Base-by-base conservation (phyloP, 371 early-diverging fungal genomes). In the Mycotypha africana region DNA sequence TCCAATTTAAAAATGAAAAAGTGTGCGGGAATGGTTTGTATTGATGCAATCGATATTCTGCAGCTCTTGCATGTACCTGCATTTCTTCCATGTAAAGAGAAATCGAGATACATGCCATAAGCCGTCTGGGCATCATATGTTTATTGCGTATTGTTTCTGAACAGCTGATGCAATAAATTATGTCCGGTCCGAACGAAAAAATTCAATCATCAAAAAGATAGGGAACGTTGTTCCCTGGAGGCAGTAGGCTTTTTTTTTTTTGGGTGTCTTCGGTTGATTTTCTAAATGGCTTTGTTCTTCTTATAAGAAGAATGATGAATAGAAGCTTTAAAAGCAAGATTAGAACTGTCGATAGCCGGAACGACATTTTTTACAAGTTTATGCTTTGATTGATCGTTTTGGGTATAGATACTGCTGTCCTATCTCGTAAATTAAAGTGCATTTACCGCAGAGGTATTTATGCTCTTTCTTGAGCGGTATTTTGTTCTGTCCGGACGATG, bases 381-480 rank as follows among this genome's bases (percentile, higher is more conserved):
- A 42, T 50, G 36, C 41, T 34, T 42, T 49, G 35, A 49, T 42
- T 49, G 42, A 49, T 37, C 41, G 25, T 35, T 25, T 50, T 50
- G 43, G 43, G 37, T 43, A 38, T 45, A 44, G 31, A 42, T 51
- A 42, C 26, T 36, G 34, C 36, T 49, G 31, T 42, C 38, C 38
- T 15, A 34, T 23, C 42, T 35, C 25, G 42, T 33, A 43, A 49
- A 49, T 43, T 39, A 50, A 44, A n/a, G 44, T n/a, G n/a, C 30
- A 24, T 51, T 31, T 38, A 51, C 43, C 33, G 45, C 38, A 51
- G 38, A 51, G 51, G 33, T 50, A 50, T 43, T 50, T 44, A 47
- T 37, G 38, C 24, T 46, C 20, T 28, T 45, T 24, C 31, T 43
- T 43, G 20, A 12, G 28, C 36, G 50, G 42, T 36, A 48, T 40